Base-by-base conservation (phyloP, 208 protist species). In the Leishmania braziliensis region DNA sequence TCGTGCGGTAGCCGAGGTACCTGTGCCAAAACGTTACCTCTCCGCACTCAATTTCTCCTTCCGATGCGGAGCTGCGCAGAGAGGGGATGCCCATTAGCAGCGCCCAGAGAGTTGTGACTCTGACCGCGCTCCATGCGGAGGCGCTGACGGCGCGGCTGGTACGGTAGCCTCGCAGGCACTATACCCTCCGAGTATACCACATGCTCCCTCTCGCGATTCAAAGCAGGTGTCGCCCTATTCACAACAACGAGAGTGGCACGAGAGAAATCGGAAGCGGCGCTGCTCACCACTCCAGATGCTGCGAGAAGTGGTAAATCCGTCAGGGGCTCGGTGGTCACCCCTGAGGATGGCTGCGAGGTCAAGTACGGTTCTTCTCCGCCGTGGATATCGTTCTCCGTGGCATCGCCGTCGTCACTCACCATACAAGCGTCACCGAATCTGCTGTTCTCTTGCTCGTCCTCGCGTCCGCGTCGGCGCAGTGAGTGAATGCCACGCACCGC, bases 401-500 rank as follows among this genome's bases (percentile, higher is more conserved):
- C 26, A 62, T 68, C 66, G 9, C n/a, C 39, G 33, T 29, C 68
- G 2, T 71, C 51, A 18, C 72, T 58, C 9, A 23, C 1, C 10
- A 23, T 36, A 3, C 36, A 29, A 46, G 36, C 18, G 65, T 70
- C n/a, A 18, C n/a, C 65, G 65, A 70, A 5, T 70, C 65, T 36
- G 18, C 16, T 46, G 65, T 46, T 70, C 65, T 36, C 65, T 26
- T 46, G 33, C 65, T 70, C 69, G 26, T 26, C 56, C n/a, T 77
- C 79, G 26, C 79, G 79, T 8, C 56, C 10, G 46, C 79, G 79
- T 5, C 79, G 79, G 23, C 79, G 79, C 54, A 82, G 3, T 9
- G 79, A 77, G 58, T 48, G 58, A 3, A 73, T 54, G 4, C 81
- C 81, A 3, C 89, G 89, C 53, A 86, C 84, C 36, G 80, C 84